phyloP scores from a whole-genome alignment of 345 rosid species.

The Boechera retrofracta region DNA sequence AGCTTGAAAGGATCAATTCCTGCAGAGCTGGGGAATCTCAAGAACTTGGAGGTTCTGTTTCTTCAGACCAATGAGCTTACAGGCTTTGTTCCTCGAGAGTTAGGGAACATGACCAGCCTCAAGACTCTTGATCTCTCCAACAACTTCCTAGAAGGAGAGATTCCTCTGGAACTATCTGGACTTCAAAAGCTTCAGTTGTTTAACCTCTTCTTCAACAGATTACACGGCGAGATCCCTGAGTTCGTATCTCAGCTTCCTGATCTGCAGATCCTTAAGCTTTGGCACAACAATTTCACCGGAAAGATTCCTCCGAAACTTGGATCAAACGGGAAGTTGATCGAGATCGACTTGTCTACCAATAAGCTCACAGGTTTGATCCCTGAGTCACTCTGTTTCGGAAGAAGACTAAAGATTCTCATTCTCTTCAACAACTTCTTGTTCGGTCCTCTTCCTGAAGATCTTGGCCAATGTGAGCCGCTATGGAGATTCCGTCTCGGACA shows the following conservation, averaged over 20 bases:
- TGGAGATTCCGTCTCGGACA: conserved; percentile 75
- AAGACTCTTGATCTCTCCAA: conserved; percentile 76
- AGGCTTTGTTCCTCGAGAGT: conserved; percentile 66
- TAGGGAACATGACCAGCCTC: conserved; percentile 77
- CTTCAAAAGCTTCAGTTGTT: conserved; percentile 69
- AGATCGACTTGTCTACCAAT: conserved; percentile 84
- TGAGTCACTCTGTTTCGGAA: conserved; percentile 56
- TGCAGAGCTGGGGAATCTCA: conserved; percentile 62
- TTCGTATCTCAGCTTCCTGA: conserved; percentile 63
- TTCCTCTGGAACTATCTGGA: conserved; percentile 67
- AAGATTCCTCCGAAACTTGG: conserved; percentile 77
- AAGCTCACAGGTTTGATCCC: conserved; percentile 85
- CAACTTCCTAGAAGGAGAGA: conserved; percentile 75
- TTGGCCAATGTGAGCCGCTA: conserved; percentile 70
- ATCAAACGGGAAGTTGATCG: conserved; percentile 61
- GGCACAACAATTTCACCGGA: conserved; percentile 95
- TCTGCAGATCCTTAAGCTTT: conserved; percentile 65
- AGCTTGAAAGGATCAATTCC: conserved; percentile 79
- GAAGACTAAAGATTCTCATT: conserved; percentile 64
- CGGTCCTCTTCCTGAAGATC: conserved; percentile 75
- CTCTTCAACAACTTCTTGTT: conserved; percentile 84
- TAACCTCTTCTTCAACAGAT: conserved; percentile 73
- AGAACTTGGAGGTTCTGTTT: conserved; percentile 66
- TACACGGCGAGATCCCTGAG: conserved; percentile 83
- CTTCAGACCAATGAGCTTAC: conserved; percentile 73